Evolutionary conservation across 192 early-diverging fungal species (phyloP), one percentile per base, ranked within the genome.

Genomic region (Dimargaris verticillata): DNA sequence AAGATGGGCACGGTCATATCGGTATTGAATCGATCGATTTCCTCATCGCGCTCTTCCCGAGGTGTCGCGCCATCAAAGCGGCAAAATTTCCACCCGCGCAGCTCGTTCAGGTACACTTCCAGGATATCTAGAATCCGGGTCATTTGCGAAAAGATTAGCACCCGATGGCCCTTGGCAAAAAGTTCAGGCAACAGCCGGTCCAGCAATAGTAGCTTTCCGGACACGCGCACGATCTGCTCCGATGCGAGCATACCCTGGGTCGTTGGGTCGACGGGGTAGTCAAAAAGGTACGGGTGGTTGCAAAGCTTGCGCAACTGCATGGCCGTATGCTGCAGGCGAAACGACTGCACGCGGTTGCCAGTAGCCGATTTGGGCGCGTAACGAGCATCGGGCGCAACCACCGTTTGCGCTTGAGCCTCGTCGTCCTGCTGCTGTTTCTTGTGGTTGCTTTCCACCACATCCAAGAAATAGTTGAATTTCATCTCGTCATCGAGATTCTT

Each of bases 221-320:
- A 89, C 7, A 70, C 66, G 28, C 75, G 71, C 25, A 93, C 80
- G 18, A 89, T 65, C 28, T 80, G 78, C 61, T 78, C 64, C 20
- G 74, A 70, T 5, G 73, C 67, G 5, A 75, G 78, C 6, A 81
- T 81, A 44, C 66, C 83, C 22, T 76, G 80, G 1, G 85, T 83
- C 6, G 66, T 63, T 2, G 81, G 77, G 64, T 88, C 84, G 46
- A 81, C 63, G 1, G 83, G 85, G 70, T 88, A 84, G 50, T 89
- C 81, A 65, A 95, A 94, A 14, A 96, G 70, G 63, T 88, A 98
- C 12, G 95, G 93, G 69, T 98, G 95, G 68, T 95, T 92, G 74
- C 95, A 98, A 51, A 88, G 79, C 67, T 96, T 96, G 60, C 93
- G 88, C 33, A 95, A 73, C 67, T 96, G 93, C 87, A 96, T 89